A percentile compares a stretch with the other conserved stretches of the same genome.
Conservation (phyloP, 106 monocot genomes). For the Triglochin maritima region DNA sequence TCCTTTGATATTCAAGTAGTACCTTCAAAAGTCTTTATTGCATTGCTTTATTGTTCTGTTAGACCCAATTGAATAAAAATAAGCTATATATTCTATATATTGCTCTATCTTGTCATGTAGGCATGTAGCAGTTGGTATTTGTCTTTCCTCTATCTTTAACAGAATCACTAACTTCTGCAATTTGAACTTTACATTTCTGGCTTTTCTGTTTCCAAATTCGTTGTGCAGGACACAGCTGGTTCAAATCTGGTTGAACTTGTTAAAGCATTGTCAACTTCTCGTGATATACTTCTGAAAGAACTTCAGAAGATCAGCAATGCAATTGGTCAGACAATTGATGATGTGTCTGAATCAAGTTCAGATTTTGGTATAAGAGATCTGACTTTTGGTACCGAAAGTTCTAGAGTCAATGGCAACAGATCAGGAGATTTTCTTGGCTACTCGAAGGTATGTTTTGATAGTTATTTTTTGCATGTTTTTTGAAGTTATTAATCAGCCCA, state of each 20-base stretch:
- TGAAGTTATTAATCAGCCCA: slow-evolving; percentile 1
- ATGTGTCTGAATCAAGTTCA: slow-evolving; percentile 40
- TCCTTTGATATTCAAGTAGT: too few relatives aligned
- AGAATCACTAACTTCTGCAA: too few relatives aligned
- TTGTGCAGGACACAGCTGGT: slow-evolving; percentile 10
- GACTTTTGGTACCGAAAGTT: slow-evolving; percentile 8
- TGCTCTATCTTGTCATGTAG: too few relatives aligned
- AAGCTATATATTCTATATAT: too few relatives aligned
- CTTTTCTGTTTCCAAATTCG: too few relatives aligned
- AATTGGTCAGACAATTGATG: slow-evolving; percentile 54
- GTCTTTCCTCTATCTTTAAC: too few relatives aligned
- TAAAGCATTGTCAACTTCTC: slow-evolving; percentile 55
- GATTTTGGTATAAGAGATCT: slow-evolving; percentile 43
- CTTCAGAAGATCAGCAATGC: slow-evolving; percentile 55
- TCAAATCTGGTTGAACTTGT: slow-evolving; percentile 55
- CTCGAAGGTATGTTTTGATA: slow-evolving; percentile 39
- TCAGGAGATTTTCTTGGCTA: slow-evolving; percentile 41
- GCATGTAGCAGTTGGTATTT: too few relatives aligned
- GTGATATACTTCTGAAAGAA: slow-evolving; percentile 54
- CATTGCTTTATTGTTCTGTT: too few relatives aligned
- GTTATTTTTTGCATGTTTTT: neutral
- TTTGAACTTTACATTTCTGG: too few relatives aligned
- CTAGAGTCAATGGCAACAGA: slow-evolving; percentile 25
- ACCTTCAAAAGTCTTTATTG: too few relatives aligned
- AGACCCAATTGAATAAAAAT: too few relatives aligned